A percentile compares a stretch with the other conserved stretches of the same genome.
Conservation (phyloP, 2,329 filamentous ascomycete genomes). For the Plenodomus tracheiphilus region DNA sequence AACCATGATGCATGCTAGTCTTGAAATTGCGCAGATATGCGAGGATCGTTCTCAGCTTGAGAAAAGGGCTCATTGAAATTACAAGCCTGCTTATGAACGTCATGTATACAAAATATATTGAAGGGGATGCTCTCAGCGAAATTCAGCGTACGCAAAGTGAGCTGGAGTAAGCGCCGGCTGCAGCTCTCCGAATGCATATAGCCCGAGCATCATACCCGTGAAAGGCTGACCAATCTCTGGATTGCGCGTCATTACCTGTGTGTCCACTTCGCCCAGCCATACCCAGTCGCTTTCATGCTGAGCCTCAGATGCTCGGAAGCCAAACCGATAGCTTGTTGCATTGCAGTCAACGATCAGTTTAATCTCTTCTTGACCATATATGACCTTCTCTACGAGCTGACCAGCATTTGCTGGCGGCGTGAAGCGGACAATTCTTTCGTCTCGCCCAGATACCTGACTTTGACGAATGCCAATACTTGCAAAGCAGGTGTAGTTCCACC, state of each 20-base stretch:
- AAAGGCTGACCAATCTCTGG: constrained; percentile 48
- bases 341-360: constrained; percentile 12
- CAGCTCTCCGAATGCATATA: constrained; percentile 50
- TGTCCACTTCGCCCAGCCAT: constrained; percentile 29
- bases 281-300: constrained; percentile 4
- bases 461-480: constrained; percentile 47
- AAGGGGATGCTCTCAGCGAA: no score
- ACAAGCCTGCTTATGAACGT: no score
- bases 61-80: no score
- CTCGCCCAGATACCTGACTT: neutral
- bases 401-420: constrained; percentile 4
- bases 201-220: constrained; percentile 53
- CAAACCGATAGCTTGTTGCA: constrained; percentile 25
- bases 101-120: no score
- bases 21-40: no score
- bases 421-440: constrained; percentile 6
- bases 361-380: constrained; percentile 21
- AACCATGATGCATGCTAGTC: no score
- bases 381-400: constrained; percentile 15
- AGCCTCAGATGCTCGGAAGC: constrained; percentile 16
- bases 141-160: constrained; percentile 41
- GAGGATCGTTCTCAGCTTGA: no score
- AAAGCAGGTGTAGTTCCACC: constrained; percentile 57
- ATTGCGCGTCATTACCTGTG: constrained; percentile 38
- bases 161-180: constrained; percentile 48